These are phyloP conservation scores for Entomortierella beljakovae DNA, from an alignment of 192 early-diverging fungal species.

Conservation along the genomic window DNA sequence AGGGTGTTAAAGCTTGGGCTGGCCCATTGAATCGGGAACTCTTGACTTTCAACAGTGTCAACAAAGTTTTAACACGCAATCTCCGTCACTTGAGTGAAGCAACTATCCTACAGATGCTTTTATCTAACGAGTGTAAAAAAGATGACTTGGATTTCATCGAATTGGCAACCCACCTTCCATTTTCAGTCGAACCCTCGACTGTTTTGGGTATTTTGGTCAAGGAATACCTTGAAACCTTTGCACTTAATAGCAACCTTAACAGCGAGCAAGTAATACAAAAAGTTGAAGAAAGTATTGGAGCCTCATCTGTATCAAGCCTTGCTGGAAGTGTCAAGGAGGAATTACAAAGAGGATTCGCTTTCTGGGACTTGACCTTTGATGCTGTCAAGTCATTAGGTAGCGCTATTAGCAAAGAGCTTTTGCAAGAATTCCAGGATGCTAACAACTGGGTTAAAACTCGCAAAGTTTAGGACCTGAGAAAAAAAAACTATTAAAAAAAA, in stretches of 20 bases:
- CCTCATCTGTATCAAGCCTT: slow-evolving; percentile 36
- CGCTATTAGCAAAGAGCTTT: slow-evolving; percentile 32
- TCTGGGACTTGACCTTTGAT: slow-evolving; percentile 58
- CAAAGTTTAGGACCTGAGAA: slow-evolving; percentile 19
- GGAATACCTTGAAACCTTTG: slow-evolving; percentile 62
- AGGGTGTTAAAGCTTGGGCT: slow-evolving; percentile 61
- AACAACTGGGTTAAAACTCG: slow-evolving; percentile 44
- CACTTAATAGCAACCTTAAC: slow-evolving; percentile 14
- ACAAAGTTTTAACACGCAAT: slow-evolving; percentile 68
- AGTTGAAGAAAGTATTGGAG: slow-evolving; percentile 56
- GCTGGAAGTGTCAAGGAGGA: slow-evolving; percentile 58
- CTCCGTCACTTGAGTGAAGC: slow-evolving; percentile 72
- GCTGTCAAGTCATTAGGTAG: slow-evolving; percentile 38
- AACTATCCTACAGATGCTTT: slow-evolving; percentile 63
- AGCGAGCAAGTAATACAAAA: slow-evolving; percentile 46
- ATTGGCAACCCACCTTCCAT: slow-evolving; percentile 66
- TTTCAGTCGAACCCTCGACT: slow-evolving; percentile 62
- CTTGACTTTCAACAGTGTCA: slow-evolving; percentile 79
- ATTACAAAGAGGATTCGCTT: slow-evolving; percentile 58
- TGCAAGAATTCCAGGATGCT: slow-evolving; percentile 41
- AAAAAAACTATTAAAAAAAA: neutral
- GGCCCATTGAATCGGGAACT: slow-evolving; percentile 77
- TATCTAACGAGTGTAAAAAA: slow-evolving; percentile 61
- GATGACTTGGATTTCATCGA: slow-evolving; percentile 60
- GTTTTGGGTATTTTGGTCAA: slow-evolving; percentile 64